A percentile compares a stretch with the other conserved stretches of the same genome.
Conservation (phyloP, 768 basidiomycete genomes). For the Trametes cingulata region DNA sequence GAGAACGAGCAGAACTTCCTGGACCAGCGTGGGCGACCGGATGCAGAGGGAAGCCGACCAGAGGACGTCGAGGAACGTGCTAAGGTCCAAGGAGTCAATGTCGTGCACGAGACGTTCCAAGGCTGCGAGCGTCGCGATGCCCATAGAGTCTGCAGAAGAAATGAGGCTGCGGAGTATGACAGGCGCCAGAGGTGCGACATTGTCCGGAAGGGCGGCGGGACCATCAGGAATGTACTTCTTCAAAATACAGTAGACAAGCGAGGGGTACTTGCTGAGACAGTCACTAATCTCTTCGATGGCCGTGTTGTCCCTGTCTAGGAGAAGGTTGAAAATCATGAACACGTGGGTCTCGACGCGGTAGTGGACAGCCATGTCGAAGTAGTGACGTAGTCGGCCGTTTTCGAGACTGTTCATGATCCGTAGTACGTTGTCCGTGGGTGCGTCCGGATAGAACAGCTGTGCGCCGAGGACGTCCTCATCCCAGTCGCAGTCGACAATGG, state of each 20-base stretch:
- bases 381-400: conserved; percentile 11
- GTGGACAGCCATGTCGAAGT: conserved; percentile 39
- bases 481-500: conserved; percentile 26
- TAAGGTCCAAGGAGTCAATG: conserved; percentile 42
- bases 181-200: conserved; percentile 30
- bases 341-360: conserved; percentile 57
- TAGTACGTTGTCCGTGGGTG: conserved; percentile 1
- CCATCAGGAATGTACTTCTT: conserved; percentile 49
- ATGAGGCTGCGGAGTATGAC: conserved; percentile 49
- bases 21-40: conserved; percentile 50
- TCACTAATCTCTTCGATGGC: conserved; percentile 34
- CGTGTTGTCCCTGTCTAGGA: conserved; percentile 32
- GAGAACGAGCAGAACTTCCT: conserved; percentile 62
- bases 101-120: conserved; percentile 53
- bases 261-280: conserved; percentile 54
- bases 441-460: conserved; percentile 31
- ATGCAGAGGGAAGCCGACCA: conserved; percentile 53
- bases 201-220: conserved; percentile 30
- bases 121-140: conserved; percentile 57
- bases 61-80: conserved; percentile 53
- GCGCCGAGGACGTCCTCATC: conserved; percentile 34
- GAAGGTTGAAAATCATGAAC: conserved; percentile 49
- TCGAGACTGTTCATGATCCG: neutral
- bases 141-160: conserved; percentile 53
- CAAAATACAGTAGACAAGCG: conserved; percentile 55